These are phyloP conservation scores for Medicago arabica DNA, from an alignment of 306 rosid genomes.

Conservation along the genomic window DNA sequence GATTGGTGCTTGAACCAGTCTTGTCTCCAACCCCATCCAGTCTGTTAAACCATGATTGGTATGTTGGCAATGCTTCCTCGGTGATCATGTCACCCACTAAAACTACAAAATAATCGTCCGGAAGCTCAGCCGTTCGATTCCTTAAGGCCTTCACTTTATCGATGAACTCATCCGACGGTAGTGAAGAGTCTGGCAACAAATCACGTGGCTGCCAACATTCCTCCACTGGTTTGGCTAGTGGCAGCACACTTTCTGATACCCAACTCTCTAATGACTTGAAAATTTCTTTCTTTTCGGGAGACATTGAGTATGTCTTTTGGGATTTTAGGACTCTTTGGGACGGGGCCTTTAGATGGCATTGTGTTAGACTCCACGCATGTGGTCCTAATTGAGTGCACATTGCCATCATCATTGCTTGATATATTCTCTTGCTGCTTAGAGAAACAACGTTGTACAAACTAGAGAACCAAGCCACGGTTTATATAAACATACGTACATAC, in stretches of 20 bases:
- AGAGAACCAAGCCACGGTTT: background rate
- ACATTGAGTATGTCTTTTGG: background rate
- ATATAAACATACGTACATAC: background rate
- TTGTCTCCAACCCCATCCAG: background rate
- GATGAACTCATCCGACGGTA: background rate
- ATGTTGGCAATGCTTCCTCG: slow-evolving; percentile 12
- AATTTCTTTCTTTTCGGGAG: background rate
- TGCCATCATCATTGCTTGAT: background rate
- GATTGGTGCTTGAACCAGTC: background rate
- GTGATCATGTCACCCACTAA: slow-evolving; percentile 18
- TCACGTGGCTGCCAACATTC: background rate
- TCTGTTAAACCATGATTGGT: slow-evolving; percentile 1
- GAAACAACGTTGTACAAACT: background rate
- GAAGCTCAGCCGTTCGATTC: background rate
- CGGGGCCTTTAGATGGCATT: background rate
- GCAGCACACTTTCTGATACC: background rate
- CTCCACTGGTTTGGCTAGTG: background rate
- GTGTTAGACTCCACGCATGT: background rate
- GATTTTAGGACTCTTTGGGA: background rate
- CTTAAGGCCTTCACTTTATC: background rate
- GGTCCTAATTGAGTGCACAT: background rate
- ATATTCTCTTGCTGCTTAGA: background rate
- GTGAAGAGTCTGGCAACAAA: background rate
- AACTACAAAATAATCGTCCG: slow-evolving; percentile 3
- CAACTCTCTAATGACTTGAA: background rate